Base-by-base conservation (phyloP, 257 asterid genomes). In the Fraxinus quadrangulata region DNA sequence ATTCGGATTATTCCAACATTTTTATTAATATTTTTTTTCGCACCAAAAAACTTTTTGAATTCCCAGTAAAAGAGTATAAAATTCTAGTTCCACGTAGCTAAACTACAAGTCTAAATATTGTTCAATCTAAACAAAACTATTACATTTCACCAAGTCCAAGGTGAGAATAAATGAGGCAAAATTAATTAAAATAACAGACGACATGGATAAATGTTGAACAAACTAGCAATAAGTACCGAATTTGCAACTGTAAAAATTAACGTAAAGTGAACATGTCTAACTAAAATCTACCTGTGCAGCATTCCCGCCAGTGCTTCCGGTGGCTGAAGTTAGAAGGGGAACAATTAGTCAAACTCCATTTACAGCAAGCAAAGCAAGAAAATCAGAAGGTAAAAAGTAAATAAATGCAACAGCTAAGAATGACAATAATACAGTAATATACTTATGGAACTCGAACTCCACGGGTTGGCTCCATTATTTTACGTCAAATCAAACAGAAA, bases 261-360 rank as follows among this genome's bases (percentile, higher is more conserved):
- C 16, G 23, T 59, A 45, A 36, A 65, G 77, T 39, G 4, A 47
- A 14, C n/a, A 16, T 47, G 13, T 4, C 37, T 21, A 37, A 72
- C 67, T 51, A 45, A 72, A 71, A 72, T 3, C 30, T 86, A 90
- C 94, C 89, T 88, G 87, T 66, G 85, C 73, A 47, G 79, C 79
- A 68, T 59, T 86, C 73, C 69, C 59, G 70, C 69, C 69, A 9
- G 87, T 51, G 78, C 83, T 81, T 85, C 94, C 97, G 88, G 92
- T 56, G 78, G 82, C 77, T 71, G 47, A 75, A 71, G 70, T 3
- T 54, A 82, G 31, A 69, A 73, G 34, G 36, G 24, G 24, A 74
- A 31, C 36, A 76, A 56, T 82, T 77, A 88, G 85, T 74, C 75
- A 6, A 59, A 9, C 42, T 54, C 19, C 61, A 26, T 28, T 37